Conservation (phyloP, 164 flowering plant genomes). For the Platanus orientalis region DNA sequence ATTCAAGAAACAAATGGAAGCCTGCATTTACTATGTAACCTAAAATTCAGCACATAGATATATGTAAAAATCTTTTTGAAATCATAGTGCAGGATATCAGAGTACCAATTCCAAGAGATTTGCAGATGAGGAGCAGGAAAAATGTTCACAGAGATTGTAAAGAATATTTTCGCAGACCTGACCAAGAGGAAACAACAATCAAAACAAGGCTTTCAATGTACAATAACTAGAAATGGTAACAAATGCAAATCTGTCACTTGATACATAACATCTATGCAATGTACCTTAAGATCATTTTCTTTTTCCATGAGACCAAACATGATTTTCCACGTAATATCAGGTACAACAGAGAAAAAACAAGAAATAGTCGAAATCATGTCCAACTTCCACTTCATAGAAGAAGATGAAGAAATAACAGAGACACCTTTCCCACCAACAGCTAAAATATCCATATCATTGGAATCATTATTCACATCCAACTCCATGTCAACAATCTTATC, state of each 20-base stretch:
- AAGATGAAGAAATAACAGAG: conserved; percentile 25
- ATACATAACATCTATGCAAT: conserved; percentile 1
- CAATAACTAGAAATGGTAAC: neutral
- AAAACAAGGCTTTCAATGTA: neutral
- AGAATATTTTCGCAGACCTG: conserved; percentile 57
- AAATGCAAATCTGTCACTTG: neutral
- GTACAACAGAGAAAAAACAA: conserved; percentile 55
- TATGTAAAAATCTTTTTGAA: neutral
- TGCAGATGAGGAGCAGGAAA: conserved; percentile 40
- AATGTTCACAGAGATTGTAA: conserved; percentile 50
- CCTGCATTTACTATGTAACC: neutral
- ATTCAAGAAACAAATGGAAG: neutral
- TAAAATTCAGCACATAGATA: neutral
- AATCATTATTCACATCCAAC: conserved; percentile 57
- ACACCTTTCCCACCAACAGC: conserved; percentile 29
- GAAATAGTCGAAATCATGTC: conserved; percentile 65
- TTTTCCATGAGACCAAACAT: conserved; percentile 55
- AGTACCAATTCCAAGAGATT: conserved; percentile 63
- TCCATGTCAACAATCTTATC: conserved; percentile 72
- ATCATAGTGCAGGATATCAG: neutral
- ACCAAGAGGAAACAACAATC: neutral
- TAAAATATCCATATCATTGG: conserved; percentile 40
- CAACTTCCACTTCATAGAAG: conserved; percentile 50
- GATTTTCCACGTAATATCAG: conserved; percentile 58
- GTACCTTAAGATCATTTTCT: conserved; percentile 61